Conservation (phyloP, 2,329 filamentous ascomycete species). For the Aspergillus sp. region DNA sequence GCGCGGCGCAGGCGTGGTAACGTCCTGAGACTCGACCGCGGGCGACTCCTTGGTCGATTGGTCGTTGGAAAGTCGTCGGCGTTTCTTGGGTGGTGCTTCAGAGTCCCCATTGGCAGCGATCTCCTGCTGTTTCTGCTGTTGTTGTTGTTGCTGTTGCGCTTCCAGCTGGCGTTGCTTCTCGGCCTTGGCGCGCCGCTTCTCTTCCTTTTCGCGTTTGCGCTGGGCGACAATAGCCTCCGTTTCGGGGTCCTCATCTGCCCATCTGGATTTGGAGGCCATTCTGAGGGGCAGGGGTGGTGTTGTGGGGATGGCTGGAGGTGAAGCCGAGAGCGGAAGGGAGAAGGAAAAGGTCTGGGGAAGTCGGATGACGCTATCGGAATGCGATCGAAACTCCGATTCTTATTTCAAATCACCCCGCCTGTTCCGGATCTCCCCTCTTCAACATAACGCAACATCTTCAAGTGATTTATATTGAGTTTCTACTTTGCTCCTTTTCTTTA, state of each 20-base stretch:
- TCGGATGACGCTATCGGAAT: constrained; percentile 26
- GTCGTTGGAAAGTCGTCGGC: constrained; percentile 61
- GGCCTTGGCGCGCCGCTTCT: constrained; percentile 79
- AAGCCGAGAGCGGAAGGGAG: constrained; percentile 13
- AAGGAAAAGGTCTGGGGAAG: background rate
- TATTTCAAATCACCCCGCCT: constrained; percentile 29
- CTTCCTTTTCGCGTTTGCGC: constrained; percentile 78
- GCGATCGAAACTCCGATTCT: constrained; percentile 15
- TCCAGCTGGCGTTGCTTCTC: constrained; percentile 73
- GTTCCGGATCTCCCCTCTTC: constrained; percentile 12
- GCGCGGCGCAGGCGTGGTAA: constrained; percentile 31
- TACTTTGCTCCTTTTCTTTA: background rate
- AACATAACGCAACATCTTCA: constrained; percentile 5
- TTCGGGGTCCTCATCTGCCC: constrained; percentile 83
- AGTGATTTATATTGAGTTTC: constrained; percentile 1
- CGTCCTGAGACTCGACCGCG: constrained; percentile 18
- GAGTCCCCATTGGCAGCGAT: constrained; percentile 28
- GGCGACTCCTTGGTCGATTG: constrained; percentile 10
- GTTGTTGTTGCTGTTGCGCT: constrained; percentile 37
- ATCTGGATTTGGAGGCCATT: constrained; percentile 74
- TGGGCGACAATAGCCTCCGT: constrained; percentile 65
- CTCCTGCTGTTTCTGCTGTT: constrained; percentile 23
- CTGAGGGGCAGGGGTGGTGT: constrained; percentile 5
- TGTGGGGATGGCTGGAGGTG: constrained; percentile 2
- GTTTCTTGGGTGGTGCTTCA: constrained; percentile 53